Percentiles rank a stretch among this genome's conserved stretches.
These are phyloP conservation scores for Candida xiaguanensis DNA, from an alignment of 805 yeast genomes.

Conservation along the genomic window DNA sequence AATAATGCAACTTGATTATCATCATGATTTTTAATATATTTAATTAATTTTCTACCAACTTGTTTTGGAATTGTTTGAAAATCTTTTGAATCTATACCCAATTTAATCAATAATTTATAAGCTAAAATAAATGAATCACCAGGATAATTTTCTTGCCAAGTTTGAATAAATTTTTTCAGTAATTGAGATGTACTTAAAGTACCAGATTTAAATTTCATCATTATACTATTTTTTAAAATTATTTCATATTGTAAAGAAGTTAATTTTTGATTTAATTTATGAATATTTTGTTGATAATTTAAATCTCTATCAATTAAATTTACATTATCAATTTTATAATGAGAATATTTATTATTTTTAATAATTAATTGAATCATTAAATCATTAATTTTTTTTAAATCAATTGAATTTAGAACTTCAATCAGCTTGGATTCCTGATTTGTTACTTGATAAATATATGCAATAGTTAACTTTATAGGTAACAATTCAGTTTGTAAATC, in stretches of 20 bases:
- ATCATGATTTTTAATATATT: slow-evolving; percentile 10
- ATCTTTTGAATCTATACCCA: slow-evolving; percentile 26
- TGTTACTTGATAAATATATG: slow-evolving; percentile 44
- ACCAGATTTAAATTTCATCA: slow-evolving; percentile 39
- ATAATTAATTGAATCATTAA: slow-evolving; percentile 38
- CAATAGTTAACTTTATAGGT: slow-evolving; percentile 59
- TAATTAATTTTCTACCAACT: slow-evolving; percentile 20
- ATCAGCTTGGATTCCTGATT: slow-evolving; percentile 34
- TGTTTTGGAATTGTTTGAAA: slow-evolving; percentile 14
- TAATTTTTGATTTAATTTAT: slow-evolving; percentile 28
- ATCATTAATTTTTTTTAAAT: slow-evolving; percentile 31
- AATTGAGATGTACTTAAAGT: slow-evolving; percentile 23
- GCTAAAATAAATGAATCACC: slow-evolving; percentile 31
- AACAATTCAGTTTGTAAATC: slow-evolving; percentile 51
- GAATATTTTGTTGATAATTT: slow-evolving; percentile 30
- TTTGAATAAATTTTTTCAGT: slow-evolving; percentile 14
- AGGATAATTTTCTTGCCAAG: slow-evolving; percentile 19
- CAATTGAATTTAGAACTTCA: slow-evolving; percentile 32
- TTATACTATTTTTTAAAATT: slow-evolving; percentile 42
- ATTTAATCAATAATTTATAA: slow-evolving; percentile 26
- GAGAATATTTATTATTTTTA: slow-evolving; percentile 41
- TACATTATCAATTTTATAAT: slow-evolving; percentile 20
- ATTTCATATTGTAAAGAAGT: slow-evolving; percentile 36
- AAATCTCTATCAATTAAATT: slow-evolving; percentile 31
- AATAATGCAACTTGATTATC: slow-evolving; percentile 21